Evolutionary conservation across 2,329 filamentous ascomycete genomes (phyloP).

Genomic region (Pseudogymnoascus sp.): DNA sequence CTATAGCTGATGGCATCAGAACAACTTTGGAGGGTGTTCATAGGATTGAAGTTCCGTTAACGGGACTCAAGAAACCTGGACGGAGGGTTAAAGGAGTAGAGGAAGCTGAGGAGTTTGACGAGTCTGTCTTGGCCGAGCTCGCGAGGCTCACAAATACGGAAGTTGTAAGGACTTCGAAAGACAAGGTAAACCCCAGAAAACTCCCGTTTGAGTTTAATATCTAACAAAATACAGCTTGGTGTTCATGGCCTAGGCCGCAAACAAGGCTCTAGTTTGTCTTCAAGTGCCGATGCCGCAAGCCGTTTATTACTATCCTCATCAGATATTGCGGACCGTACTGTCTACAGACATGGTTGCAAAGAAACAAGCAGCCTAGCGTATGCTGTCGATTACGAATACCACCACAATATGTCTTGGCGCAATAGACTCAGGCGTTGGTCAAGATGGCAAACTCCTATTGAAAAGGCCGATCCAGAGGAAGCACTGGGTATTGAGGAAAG

Average conservation of each 20-base stretch:
- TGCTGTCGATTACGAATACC: slow-evolving; percentile 16
- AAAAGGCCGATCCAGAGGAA: slow-evolving; percentile 9
- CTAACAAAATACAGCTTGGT: slow-evolving; percentile 13
- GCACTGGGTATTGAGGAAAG: not conserved
- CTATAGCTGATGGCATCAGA: slow-evolving; percentile 20
- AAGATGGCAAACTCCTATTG: slow-evolving; percentile 23
- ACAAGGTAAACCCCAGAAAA: not conserved
- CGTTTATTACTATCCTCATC: slow-evolving; percentile 21
- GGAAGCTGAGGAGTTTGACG: slow-evolving; percentile 12
- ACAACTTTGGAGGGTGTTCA: slow-evolving; percentile 17
- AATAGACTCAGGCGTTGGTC: slow-evolving; percentile 24
- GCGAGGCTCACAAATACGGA: slow-evolving; percentile 22
- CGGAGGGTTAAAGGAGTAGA: not conserved
- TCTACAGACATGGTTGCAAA: slow-evolving; percentile 16
- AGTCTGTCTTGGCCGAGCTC: slow-evolving; percentile 17
- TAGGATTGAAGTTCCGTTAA: slow-evolving; percentile 15
- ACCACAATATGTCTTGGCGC: slow-evolving; percentile 22
- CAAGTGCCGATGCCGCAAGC: slow-evolving; percentile 18
- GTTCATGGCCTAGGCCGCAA: slow-evolving; percentile 15
- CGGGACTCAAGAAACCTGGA: slow-evolving; percentile 14
- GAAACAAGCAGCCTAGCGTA: not conserved
- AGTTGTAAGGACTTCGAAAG: slow-evolving; percentile 13
- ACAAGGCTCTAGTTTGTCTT: slow-evolving; percentile 12
- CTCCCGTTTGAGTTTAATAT: not conserved
- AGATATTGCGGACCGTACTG: slow-evolving; percentile 14